Evolutionary conservation across 2,329 filamentous ascomycete genomes (phyloP).

Genomic region (Fusarium nurragi): DNA sequence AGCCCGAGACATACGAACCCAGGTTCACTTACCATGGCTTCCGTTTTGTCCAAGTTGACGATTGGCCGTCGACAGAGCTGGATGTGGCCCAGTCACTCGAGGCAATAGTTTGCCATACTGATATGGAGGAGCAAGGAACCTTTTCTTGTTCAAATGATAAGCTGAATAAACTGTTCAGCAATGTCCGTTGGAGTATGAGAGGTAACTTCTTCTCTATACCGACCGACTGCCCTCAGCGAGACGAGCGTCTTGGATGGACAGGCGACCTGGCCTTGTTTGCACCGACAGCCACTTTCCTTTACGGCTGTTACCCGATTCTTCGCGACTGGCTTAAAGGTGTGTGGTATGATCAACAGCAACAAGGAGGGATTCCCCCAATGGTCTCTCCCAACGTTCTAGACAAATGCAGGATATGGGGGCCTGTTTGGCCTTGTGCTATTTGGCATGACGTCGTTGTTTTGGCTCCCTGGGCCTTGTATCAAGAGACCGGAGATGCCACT

Average conservation of each 20-base stretch:
- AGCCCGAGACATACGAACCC: slow-evolving; percentile 49
- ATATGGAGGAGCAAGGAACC: slow-evolving; percentile 60
- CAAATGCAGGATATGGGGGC: slow-evolving; percentile 23
- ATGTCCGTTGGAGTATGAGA: slow-evolving; percentile 65
- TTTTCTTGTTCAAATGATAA: slow-evolving; percentile 62
- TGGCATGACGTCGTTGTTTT: slow-evolving; percentile 57
- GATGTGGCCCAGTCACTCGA: slow-evolving; percentile 35
- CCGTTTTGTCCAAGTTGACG: slow-evolving; percentile 59
- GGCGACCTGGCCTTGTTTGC: slow-evolving; percentile 61
- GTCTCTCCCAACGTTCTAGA: slow-evolving; percentile 32
- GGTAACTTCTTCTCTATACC: slow-evolving; percentile 67
- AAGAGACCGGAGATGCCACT: slow-evolving; percentile 49
- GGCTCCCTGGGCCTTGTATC: slow-evolving; percentile 54
- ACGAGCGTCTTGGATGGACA: slow-evolving; percentile 65
- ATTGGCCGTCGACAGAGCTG: slow-evolving; percentile 50
- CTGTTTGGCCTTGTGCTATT: slow-evolving; percentile 46
- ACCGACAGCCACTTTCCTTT: slow-evolving; percentile 63
- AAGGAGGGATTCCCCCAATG: slow-evolving; percentile 34
- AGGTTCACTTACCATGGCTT: slow-evolving; percentile 66
- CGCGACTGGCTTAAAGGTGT: slow-evolving; percentile 23
- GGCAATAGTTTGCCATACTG: slow-evolving; percentile 58
- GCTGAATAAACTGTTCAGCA: slow-evolving; percentile 64
- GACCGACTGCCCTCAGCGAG: slow-evolving; percentile 66
- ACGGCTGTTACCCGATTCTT: slow-evolving; percentile 56
- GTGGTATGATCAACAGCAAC: slow-evolving; percentile 28